Base-by-base conservation (phyloP, 2,329 filamentous ascomycete genomes). In the Triangularia setosa region DNA sequence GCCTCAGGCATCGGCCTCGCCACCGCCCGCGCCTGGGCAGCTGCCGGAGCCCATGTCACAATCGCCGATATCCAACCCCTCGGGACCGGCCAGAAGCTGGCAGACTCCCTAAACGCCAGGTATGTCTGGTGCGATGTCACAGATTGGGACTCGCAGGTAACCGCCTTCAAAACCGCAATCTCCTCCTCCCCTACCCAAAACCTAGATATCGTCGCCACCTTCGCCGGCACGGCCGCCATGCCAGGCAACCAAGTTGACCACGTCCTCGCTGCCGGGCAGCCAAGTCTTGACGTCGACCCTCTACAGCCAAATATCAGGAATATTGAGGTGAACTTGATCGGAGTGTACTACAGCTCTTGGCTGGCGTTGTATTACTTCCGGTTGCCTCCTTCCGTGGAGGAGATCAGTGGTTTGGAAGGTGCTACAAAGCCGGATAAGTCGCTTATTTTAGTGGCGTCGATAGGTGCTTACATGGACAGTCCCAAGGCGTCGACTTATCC, bases 111-210 rank as follows among this genome's bases (percentile, higher is more conserved):
- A 30, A 30, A 30, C 27, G 11, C 14, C 11, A 57, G 27, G 23
- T 57, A 57, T 8, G 54, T 57, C 25, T n/a, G 11, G 23, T 57
- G 54, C 54, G 54, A 57, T n/a, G 54, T 57, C 23, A 57, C 54
- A 28, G 27, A 28, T 23, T 57, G 54, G 54, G 23, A 27, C 7
- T 28, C 24, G 24, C 54, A 57, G 27, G 23, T 57, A 16, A 9
- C 21, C 4, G 54, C 54, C 23, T 57, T 57, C 54, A 57, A 57
- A n/a, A 30, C 23, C 21, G 54, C 54, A 25, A 27, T 57, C 14
- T 4, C 25, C 54, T 57, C 30, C 23, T 57, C 54, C 54, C 54
- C 54, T 3, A 57, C 54, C 23, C 54, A 30, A 23, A 14, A 18
- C 11, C 54, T 27, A 6, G 54, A 57, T 23, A 57, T 57, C 54